A percentile compares a stretch with the other conserved stretches of the same genome.
These are phyloP conservation scores for Xylariaceae sp. DNA, from an alignment of 2,329 filamentous ascomycete species.

Conservation along the genomic window DNA sequence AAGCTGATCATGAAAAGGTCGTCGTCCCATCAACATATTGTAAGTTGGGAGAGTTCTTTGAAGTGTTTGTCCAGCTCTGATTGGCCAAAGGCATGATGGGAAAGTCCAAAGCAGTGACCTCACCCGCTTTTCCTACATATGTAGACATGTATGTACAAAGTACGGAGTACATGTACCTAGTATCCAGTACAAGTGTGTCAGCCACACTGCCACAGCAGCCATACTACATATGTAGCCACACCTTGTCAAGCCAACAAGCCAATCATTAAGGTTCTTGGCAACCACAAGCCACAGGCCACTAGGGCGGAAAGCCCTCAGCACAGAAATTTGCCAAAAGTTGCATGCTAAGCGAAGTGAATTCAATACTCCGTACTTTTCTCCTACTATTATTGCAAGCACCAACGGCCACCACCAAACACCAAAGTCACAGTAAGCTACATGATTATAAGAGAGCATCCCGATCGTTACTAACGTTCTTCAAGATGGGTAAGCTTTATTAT, in stretches of 20 bases:
- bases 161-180: too few relatives aligned
- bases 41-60: constrained; percentile 14
- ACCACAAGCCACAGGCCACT: constrained; percentile 18
- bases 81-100: too few relatives aligned
- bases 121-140: too few relatives aligned
- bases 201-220: constrained; percentile 16
- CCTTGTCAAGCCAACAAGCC: neutral
- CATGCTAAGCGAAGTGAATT: constrained; percentile 34
- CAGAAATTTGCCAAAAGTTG: constrained; percentile 35
- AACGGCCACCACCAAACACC: constrained; percentile 45
- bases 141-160: too few relatives aligned
- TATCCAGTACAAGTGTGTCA: too few relatives aligned
- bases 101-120: too few relatives aligned
- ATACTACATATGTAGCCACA: constrained; percentile 3
- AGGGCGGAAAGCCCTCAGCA: constrained; percentile 40
- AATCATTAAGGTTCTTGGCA: too few relatives aligned
- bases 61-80: constrained; percentile 14
- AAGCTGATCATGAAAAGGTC: constrained; percentile 1
- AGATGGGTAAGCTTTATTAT: constrained; percentile 38
- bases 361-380: constrained; percentile 32
- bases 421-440: constrained; percentile 52
- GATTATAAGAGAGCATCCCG: constrained; percentile 4
- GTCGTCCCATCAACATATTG: too few relatives aligned
- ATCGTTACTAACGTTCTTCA: constrained; percentile 27
- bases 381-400: constrained; percentile 39